Conservation (phyloP, 2,329 filamentous ascomycete genomes). For the Decorospora gaudefroyi region DNA sequence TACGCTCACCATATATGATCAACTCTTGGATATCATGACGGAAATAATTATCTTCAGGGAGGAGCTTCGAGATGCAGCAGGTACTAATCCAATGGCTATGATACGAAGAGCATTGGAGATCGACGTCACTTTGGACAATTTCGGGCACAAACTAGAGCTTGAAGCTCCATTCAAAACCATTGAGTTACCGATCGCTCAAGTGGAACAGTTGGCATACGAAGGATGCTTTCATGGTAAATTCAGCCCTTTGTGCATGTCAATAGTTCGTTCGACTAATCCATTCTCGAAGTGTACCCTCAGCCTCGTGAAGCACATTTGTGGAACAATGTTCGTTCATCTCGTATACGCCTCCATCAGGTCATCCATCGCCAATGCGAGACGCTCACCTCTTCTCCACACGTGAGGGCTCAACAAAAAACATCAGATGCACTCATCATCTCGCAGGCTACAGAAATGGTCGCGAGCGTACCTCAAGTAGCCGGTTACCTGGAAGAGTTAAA, state of each 20-base stretch:
- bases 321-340: slow-evolving; percentile 33
- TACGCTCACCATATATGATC: slow-evolving; percentile 14
- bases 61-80: slow-evolving; percentile 4
- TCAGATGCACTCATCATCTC: slow-evolving; percentile 19
- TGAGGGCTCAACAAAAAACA: slow-evolving; percentile 10
- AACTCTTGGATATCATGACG: slow-evolving; percentile 26
- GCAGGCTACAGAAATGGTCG: slow-evolving; percentile 29
- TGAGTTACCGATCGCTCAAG: slow-evolving; percentile 5
- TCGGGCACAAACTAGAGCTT: slow-evolving; percentile 19
- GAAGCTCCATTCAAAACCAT: slow-evolving; percentile 16
- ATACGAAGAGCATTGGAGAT: slow-evolving; percentile 20
- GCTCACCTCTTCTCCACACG: background rate
- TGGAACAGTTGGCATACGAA: slow-evolving; percentile 21
- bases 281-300: slow-evolving; percentile 20
- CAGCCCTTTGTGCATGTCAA: background rate
- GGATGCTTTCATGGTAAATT: slow-evolving; percentile 28
- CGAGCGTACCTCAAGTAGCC: slow-evolving; percentile 33
- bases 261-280: background rate
- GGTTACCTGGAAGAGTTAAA: slow-evolving; percentile 19
- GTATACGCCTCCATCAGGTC: slow-evolving; percentile 31
- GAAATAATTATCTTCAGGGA: slow-evolving; percentile 25
- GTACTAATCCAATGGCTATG: slow-evolving; percentile 8
- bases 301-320: slow-evolving; percentile 31
- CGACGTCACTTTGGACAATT: slow-evolving; percentile 21
- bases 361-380: slow-evolving; percentile 23